phyloP scores from a whole-genome alignment of 1,139 yeast species.

The Debaryomyces robertsiae region DNA sequence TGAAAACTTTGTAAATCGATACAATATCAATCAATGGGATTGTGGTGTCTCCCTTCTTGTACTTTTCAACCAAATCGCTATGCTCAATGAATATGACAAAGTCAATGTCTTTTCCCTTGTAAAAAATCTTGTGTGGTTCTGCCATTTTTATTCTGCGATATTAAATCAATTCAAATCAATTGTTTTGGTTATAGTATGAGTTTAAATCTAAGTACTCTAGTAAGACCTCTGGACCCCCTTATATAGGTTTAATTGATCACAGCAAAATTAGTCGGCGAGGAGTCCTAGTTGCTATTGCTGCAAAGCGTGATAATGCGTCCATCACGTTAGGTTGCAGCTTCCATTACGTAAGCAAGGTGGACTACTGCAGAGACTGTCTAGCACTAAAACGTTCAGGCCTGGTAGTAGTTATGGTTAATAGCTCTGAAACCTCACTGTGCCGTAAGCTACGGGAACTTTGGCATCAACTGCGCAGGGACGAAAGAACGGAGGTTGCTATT shows the following conservation, averaged over 20 bases:
- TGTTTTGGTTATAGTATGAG: too few species aligned
- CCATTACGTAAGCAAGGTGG: constrained; percentile 1
- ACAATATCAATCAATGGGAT: constrained; percentile 67
- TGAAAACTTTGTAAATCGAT: constrained; percentile 64
- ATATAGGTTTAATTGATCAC: too few species aligned
- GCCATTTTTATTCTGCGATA: constrained; percentile 21
- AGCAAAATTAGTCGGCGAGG: too few species aligned
- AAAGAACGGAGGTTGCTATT: too few species aligned
- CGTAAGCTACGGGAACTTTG: too few species aligned
- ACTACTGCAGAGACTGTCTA: neutral
- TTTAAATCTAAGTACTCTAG: too few species aligned
- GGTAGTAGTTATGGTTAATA: neutral
- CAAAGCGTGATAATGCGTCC: constrained; percentile 7
- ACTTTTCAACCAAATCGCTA: constrained; percentile 49
- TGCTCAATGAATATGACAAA: constrained; percentile 68
- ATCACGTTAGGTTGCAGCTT: neutral
- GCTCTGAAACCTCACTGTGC: too few species aligned
- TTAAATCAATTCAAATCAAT: neutral
- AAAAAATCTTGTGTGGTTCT: constrained; percentile 53
- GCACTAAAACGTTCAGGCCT: neutral
- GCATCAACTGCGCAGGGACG: too few species aligned
- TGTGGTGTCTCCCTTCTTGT: constrained; percentile 51
- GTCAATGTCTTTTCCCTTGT: constrained; percentile 65
- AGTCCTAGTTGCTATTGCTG: constrained; percentile 8
- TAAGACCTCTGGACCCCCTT: too few species aligned